phyloP scores from a whole-genome alignment of 345 rosid genomes.

The Populus davidiana region DNA sequence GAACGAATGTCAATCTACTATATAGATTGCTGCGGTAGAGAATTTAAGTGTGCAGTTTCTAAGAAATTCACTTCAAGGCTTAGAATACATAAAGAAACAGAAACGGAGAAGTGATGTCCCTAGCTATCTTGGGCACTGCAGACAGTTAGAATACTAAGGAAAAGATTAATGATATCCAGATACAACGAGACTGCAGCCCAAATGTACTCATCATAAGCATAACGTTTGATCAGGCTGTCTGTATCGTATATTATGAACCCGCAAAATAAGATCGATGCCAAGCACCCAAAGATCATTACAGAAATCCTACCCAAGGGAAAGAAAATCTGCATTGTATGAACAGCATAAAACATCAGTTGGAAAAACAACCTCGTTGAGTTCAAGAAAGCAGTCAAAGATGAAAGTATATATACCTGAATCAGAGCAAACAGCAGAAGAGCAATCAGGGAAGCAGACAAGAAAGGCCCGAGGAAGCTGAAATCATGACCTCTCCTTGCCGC shows the following conservation, averaged over 20 bases:
- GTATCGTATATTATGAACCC: conserved; percentile 22
- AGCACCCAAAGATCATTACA: conserved; percentile 59
- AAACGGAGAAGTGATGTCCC: neutral
- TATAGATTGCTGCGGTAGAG: neutral
- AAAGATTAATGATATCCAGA: conserved; percentile 19
- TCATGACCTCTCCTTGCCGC: conserved; percentile 79
- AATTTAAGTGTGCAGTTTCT: no score
- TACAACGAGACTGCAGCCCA: conserved; percentile 16
- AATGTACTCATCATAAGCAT: conserved; percentile 12
- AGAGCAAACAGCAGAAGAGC: conserved; percentile 55
- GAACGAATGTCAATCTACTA: neutral
- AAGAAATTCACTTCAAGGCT: no score
- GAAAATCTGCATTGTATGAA: conserved; percentile 44
- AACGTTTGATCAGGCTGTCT: conserved; percentile 21
- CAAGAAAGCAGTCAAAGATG: neutral
- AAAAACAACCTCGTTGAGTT: neutral
- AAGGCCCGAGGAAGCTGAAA: conserved; percentile 79
- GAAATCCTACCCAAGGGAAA: conserved; percentile 65
- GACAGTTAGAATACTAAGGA: conserved; percentile 9
- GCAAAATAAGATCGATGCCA: conserved; percentile 64
- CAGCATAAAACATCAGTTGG: neutral
- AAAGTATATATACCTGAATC: conserved; percentile 50
- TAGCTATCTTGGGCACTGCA: neutral
- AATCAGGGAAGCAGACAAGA: conserved; percentile 58
- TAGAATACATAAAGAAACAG: no score